Evolutionary conservation across 2,329 filamentous ascomycete species (phyloP), one percentile per base, ranked within the genome.

Genomic region (Colletotrichum sidae): DNA sequence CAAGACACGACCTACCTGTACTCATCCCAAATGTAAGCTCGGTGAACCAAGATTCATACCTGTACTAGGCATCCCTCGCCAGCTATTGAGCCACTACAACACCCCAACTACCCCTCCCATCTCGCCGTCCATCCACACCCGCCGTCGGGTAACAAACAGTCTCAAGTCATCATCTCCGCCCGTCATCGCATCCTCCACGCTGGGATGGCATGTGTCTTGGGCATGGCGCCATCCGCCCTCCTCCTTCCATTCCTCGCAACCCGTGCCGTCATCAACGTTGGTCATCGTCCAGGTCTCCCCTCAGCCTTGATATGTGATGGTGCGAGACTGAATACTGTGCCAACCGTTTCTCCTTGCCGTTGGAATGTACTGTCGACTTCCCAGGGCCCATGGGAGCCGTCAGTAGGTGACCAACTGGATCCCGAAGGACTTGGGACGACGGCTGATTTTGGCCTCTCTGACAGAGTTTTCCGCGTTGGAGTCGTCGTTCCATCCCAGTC

Each of bases 121-220:
- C 15, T 38, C 13, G 45, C 34, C 49, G 34, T 44, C 50, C n/a
- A n/a, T 9, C 33, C 42, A 37, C 41, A 53, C 41, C 35, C 54
- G 37, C 33, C 12, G 25, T 25, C 25, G 25, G 25, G 25, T 25
- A 13, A 12, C 38, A 11, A 25, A 9, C 37, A 57, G 50, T 37
- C 55, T 34, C 56, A 50, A 35, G 61, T 65, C 55, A 17, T 61
- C 57, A 61, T 17, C 37, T 55, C 12, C 33, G 13, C 44, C 61
- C 41, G 56, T 51, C 61, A 55, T 55, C 51, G 61, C 46, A 51
- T 55, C 51, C 57, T n/a, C 15, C 13, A 55, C 47, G 49, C 61
- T 65, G 61, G 61, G 61, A 65, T 65, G 61, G 57, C 51, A 65
- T 59, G 45, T 65, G 56, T 65, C 51, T 44, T 39, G 35, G 17